Evolutionary conservation across 345 rosid species (phyloP), one percentile per base, ranked within the genome.

Genomic region (Luvunga scandens): DNA sequence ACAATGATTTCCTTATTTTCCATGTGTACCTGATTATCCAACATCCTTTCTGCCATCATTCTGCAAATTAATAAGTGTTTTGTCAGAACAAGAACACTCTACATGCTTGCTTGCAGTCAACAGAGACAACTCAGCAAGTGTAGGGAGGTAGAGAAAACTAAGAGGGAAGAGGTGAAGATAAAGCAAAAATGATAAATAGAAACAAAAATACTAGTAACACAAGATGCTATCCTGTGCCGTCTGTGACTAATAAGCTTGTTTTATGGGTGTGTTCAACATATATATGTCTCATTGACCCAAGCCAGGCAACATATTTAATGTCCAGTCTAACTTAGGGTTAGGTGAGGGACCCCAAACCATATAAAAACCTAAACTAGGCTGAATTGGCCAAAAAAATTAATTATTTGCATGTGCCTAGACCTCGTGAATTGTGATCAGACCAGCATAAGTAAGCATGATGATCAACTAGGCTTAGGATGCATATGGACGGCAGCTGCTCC

Each of bases 1-100:
- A 85, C 75, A 13, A 82, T 72, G 18, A 86, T 82, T 30, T 79
- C 83, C 86, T 89, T 87, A 56, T 87, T 83, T 77, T 89, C 90
- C 84, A 81, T 65, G 53, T 84, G 82, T 78, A 6, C 75, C 79
- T 86, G 88, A 75, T 75, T 82, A 45, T 77, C 86, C 66, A 27
- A 34, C 53, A 86, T 77, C 61, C 56, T 67, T 67, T 83, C 86
- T 73, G 86, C 42, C 77, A 77, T 78, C 30, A 81, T 79, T 81
- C 92, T 87, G 89, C 84, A 77, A 56, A 78, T 38, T 50, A 5
- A 13, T 22, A 28, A 33, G 19, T 2, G 39, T 13, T 25, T 45
- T 30, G 5, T 69, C 7, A 60, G 76, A n/a, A 70, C 14, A 36
- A 73, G 25, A 27, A 48, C 22, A 71, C 19, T 45, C 50, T 1